These are phyloP conservation scores for Scenedesmus sp. DNA, from an alignment of 163 green algal genomes.

Conservation along the genomic window DNA sequence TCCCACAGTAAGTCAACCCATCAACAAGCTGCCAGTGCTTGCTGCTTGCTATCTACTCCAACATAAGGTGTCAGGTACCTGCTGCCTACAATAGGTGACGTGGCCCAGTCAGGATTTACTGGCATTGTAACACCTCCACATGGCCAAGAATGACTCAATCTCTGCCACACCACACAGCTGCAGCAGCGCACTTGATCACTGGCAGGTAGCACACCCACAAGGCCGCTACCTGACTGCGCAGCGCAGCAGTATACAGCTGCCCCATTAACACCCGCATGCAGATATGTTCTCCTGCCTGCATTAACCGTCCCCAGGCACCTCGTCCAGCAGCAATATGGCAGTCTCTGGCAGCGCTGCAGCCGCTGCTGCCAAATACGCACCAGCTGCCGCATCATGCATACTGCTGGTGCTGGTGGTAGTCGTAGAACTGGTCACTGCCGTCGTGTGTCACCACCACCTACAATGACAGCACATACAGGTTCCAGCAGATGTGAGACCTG, in stretches of 20 bases:
- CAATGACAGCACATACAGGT: neutral
- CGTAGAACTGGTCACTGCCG: slow-evolving; percentile 41
- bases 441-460: slow-evolving; percentile 43
- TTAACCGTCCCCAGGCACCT: too few relatives aligned
- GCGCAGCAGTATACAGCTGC: neutral
- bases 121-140: neutral
- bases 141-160: neutral
- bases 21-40: neutral
- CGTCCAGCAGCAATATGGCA: neutral
- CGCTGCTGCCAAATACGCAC: neutral
- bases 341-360: neutral
- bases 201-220: neutral
- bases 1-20: neutral
- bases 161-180: neutral
- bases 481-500: neutral
- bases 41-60: neutral
- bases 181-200: neutral
- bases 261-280: neutral
- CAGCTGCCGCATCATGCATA: neutral
- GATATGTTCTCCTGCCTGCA: neutral
- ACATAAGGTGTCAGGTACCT: neutral
- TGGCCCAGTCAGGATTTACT: neutral
- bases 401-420: slow-evolving; percentile 37
- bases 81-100: neutral
- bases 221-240: neutral